Conservation (phyloP, 2,329 filamentous ascomycete genomes). For the Fusarium transvaalense region DNA sequence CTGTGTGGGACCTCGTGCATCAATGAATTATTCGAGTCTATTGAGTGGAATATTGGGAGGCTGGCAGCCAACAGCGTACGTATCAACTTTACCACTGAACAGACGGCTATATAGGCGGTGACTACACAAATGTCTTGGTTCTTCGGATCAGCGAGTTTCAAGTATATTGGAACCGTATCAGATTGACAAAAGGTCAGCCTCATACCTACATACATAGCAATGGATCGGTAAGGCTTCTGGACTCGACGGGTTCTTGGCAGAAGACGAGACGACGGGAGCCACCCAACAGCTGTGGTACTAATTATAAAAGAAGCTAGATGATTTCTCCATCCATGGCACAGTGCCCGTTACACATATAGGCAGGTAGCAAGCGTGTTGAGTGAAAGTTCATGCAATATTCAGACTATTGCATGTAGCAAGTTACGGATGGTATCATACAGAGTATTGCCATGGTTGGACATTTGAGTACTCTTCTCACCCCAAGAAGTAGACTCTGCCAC, state of each 20-base stretch:
- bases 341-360: constrained; percentile 31
- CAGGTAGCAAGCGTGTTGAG: constrained; percentile 3
- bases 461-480: not conserved
- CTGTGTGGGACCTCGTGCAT: constrained; percentile 39
- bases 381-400: constrained; percentile 23
- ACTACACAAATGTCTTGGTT: not conserved
- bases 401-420: not conserved
- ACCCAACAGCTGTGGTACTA: constrained; percentile 8
- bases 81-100: not conserved
- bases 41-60: constrained; percentile 9
- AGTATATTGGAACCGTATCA: constrained; percentile 21
- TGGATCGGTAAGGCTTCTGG: constrained; percentile 10
- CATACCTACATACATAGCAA: no score
- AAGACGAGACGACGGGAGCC: constrained; percentile 20
- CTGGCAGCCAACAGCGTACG: constrained; percentile 18
- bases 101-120: not conserved
- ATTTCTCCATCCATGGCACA: constrained; percentile 37
- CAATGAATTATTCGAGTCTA: constrained; percentile 36
- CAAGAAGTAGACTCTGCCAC: not conserved
- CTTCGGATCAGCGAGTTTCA: constrained; percentile 15
- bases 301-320: constrained; percentile 31
- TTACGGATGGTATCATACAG: not conserved
- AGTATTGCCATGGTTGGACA: not conserved
- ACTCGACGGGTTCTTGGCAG: constrained; percentile 8
- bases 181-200: constrained; percentile 24